Percentiles rank a stretch among this genome's conserved stretches.
These are phyloP conservation scores for Fistulinella cinereoalba DNA, from an alignment of 1,284 basidiomycete genomes.

Conservation along the genomic window DNA sequence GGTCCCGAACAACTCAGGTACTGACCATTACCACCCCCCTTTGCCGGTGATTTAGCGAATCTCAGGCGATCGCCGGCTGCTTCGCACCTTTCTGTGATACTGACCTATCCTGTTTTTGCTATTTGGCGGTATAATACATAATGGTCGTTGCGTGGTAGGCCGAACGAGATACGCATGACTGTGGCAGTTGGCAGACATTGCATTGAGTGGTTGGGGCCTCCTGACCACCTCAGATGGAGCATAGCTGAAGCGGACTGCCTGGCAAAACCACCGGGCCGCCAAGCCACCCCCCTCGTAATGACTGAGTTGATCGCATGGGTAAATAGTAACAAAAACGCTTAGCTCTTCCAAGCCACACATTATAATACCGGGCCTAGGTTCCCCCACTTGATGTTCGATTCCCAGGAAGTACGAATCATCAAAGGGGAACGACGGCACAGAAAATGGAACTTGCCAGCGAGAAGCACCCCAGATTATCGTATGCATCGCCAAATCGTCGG, in stretches of 20 bases:
- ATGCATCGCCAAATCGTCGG: no score
- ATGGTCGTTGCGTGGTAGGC: no score
- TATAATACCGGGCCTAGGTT: neutral
- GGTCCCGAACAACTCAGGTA: constrained; percentile 21
- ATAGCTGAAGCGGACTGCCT: constrained; percentile 3
- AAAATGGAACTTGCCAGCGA: constrained; percentile 20
- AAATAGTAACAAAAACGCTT: constrained; percentile 2
- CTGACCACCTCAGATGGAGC: neutral
- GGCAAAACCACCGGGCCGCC: constrained; percentile 21
- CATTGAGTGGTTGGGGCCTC: neutral
- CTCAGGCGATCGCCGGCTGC: constrained; percentile 18
- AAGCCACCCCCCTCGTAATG: constrained; percentile 24
- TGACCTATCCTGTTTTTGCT: neutral
- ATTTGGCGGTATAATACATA: constrained; percentile 14
- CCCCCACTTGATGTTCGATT: neutral
- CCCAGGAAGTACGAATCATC: constrained; percentile 4
- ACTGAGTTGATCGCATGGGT: constrained; percentile 18
- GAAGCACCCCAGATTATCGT: constrained; percentile 17
- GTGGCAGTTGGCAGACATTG: constrained; percentile 2
- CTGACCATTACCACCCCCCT: constrained; percentile 4
- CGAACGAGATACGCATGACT: constrained; percentile 4
- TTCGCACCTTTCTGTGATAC: neutral
- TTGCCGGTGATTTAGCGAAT: constrained; percentile 17
- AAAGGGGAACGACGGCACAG: neutral
- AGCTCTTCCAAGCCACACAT: neutral